A percentile compares a stretch with the other conserved stretches of the same genome.
phyloP scores from a whole-genome alignment of 805 yeast species.

The Teunomyces kruisii region DNA sequence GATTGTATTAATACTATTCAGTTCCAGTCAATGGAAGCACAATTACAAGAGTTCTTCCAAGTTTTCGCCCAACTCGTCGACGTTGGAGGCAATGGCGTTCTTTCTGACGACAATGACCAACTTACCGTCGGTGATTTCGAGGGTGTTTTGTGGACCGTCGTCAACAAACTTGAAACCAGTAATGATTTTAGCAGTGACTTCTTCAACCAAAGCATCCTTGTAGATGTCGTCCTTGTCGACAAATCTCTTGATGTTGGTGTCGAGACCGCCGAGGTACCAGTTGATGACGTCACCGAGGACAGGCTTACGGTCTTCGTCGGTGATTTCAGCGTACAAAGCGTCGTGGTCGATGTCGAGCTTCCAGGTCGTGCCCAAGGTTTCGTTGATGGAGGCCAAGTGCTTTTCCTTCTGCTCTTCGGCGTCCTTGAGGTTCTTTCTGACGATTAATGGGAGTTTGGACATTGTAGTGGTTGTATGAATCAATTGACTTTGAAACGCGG shows the following conservation, averaged over 20 bases:
- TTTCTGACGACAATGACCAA: slow-evolving; percentile 6
- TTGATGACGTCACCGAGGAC: slow-evolving; percentile 9
- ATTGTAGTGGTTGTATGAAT: too few relatives aligned
- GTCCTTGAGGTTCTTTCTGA: slow-evolving; percentile 12
- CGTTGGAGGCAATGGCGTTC: slow-evolving; percentile 6
- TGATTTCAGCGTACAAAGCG: slow-evolving; percentile 7
- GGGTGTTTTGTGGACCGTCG: slow-evolving; percentile 1
- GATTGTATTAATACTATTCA: too few relatives aligned
- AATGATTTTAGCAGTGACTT: slow-evolving; percentile 8
- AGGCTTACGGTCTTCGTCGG: slow-evolving; percentile 7
- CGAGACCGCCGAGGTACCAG: slow-evolving; percentile 12
- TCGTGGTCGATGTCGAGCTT: slow-evolving; percentile 11
- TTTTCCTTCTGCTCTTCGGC: slow-evolving; percentile 10
- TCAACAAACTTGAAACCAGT: slow-evolving; percentile 9
- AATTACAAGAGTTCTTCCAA: slow-evolving; percentile 1
- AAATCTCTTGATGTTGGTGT: slow-evolving; percentile 5
- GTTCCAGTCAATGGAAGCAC: too few relatives aligned
- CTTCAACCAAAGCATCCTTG: slow-evolving; percentile 12
- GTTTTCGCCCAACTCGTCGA: slow-evolving; percentile 7
- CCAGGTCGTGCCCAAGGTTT: slow-evolving; percentile 5
- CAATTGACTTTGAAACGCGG: too few relatives aligned
- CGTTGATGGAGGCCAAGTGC: slow-evolving; percentile 7
- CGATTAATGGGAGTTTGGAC: slow-evolving; percentile 12
- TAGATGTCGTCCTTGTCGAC: slow-evolving; percentile 11
- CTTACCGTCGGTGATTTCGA: slow-evolving; percentile 9